phyloP scores from a whole-genome alignment of 306 rosid species.

The Astragalus glycyphyllos region DNA sequence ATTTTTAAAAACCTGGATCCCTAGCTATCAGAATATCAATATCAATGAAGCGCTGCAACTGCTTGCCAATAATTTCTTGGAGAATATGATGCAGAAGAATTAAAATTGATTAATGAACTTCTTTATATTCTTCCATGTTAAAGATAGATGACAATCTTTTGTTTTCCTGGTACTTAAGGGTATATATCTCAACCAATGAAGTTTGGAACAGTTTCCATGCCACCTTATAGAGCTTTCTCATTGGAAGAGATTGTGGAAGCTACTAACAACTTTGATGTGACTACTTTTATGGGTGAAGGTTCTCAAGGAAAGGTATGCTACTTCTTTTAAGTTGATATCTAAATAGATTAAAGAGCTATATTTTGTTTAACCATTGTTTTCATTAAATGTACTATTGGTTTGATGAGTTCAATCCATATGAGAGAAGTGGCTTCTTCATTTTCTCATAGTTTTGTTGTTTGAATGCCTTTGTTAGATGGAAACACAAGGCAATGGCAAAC shows the following conservation, averaged over 20 bases:
- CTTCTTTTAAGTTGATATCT: conserved; percentile 26
- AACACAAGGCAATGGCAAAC: background rate
- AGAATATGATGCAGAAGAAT: too few relatives aligned
- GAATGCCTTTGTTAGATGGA: background rate
- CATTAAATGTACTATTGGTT: too few relatives aligned
- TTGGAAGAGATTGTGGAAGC: conserved; percentile 83
- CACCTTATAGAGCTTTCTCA: conserved; percentile 77
- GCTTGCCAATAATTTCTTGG: too few relatives aligned
- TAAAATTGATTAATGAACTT: too few relatives aligned
- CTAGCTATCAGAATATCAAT: background rate
- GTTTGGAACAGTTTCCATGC: conserved; percentile 69
- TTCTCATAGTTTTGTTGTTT: background rate
- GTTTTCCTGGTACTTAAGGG: conserved; percentile 53
- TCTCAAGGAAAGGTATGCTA: conserved; percentile 79
- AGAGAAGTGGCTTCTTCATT: background rate
- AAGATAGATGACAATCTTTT: background rate
- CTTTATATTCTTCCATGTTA: too few relatives aligned
- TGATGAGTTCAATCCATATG: too few relatives aligned
- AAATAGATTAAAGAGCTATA: background rate
- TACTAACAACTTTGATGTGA: conserved; percentile 72
- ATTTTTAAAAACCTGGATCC: background rate
- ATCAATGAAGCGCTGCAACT: too few relatives aligned
- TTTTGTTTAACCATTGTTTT: background rate
- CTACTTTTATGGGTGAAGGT: conserved; percentile 79
- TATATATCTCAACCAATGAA: conserved; percentile 74